These are phyloP conservation scores for Cercospora brassicicola DNA, from an alignment of 2,329 filamentous ascomycete genomes.

Conservation along the genomic window DNA sequence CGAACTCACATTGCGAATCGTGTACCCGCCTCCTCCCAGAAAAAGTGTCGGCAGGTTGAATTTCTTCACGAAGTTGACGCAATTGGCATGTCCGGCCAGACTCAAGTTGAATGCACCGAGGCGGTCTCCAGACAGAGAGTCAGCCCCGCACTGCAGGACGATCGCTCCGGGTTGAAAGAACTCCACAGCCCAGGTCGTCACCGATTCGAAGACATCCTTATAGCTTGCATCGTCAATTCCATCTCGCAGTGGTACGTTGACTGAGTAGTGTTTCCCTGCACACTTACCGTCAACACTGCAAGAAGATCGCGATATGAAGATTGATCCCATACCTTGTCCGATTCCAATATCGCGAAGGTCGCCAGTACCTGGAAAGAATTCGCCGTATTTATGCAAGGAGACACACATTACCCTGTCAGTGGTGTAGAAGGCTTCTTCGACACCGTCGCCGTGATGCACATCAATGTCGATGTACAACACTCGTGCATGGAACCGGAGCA, in stretches of 20 bases:
- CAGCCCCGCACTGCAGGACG: constrained; percentile 68
- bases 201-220: constrained; percentile 67
- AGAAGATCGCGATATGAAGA: background rate
- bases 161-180: constrained; percentile 67
- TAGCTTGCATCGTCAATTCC: constrained; percentile 68
- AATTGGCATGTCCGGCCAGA: constrained; percentile 70
- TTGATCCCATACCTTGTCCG: constrained; percentile 48
- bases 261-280: constrained; percentile 61
- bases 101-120: constrained; percentile 69
- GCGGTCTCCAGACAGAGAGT: constrained; percentile 66
- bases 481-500: constrained; percentile 64
- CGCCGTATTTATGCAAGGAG: constrained; percentile 72
- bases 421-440: constrained; percentile 71
- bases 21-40: constrained; percentile 68
- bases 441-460: constrained; percentile 67
- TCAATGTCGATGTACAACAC: constrained; percentile 68
- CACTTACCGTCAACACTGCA: background rate
- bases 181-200: constrained; percentile 68
- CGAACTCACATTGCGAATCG: constrained; percentile 59
- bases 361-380: constrained; percentile 70
- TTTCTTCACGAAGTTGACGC: constrained; percentile 67
- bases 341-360: constrained; percentile 69
- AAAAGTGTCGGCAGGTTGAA: constrained; percentile 66
- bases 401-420: constrained; percentile 71
- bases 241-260: constrained; percentile 69